A percentile compares a stretch with the other conserved stretches of the same genome.
Evolutionary conservation across 1,139 yeast genomes (phyloP).

Genomic region (Magnusiomyces sp.): DNA sequence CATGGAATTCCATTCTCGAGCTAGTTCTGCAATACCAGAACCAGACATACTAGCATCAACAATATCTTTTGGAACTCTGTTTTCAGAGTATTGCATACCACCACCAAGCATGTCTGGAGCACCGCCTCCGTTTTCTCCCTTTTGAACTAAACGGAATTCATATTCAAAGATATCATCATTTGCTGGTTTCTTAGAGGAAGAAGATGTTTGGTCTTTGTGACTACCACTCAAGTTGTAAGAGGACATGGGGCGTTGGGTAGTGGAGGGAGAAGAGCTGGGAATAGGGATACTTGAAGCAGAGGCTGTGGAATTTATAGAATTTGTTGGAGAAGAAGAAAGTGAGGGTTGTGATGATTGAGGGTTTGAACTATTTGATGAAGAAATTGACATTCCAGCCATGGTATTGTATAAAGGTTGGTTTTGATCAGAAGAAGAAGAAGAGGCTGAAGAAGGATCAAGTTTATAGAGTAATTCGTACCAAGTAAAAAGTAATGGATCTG

Average conservation of each 20-base stretch:
- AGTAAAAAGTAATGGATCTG: conserved; percentile 68
- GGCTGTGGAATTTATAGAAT: too few species aligned
- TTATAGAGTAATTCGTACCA: conserved; percentile 60
- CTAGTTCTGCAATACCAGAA: conserved; percentile 25
- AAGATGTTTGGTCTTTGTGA: too few species aligned
- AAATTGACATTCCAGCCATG: too few species aligned
- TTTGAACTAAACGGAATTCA: conserved; percentile 61
- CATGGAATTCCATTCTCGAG: conserved; percentile 26
- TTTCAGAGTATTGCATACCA: conserved; percentile 75
- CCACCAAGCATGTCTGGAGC: conserved; percentile 45
- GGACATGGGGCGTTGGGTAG: too few species aligned
- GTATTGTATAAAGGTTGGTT: too few species aligned
- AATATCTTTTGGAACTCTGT: conserved; percentile 84
- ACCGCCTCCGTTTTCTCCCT: conserved; percentile 59
- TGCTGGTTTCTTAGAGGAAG: too few species aligned
- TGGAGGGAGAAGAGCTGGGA: too few species aligned
- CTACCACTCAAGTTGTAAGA: too few species aligned
- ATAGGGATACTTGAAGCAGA: too few species aligned
- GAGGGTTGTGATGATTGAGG: too few species aligned
- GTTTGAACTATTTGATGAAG: too few species aligned
- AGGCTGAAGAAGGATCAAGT: not conserved
- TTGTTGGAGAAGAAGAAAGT: too few species aligned
- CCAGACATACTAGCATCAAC: conserved; percentile 71
- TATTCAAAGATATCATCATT: conserved; percentile 25
- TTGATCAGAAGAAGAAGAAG: not conserved